Base-by-base conservation (phyloP, 305 asterid genomes). In the Fraxinus sp. region DNA sequence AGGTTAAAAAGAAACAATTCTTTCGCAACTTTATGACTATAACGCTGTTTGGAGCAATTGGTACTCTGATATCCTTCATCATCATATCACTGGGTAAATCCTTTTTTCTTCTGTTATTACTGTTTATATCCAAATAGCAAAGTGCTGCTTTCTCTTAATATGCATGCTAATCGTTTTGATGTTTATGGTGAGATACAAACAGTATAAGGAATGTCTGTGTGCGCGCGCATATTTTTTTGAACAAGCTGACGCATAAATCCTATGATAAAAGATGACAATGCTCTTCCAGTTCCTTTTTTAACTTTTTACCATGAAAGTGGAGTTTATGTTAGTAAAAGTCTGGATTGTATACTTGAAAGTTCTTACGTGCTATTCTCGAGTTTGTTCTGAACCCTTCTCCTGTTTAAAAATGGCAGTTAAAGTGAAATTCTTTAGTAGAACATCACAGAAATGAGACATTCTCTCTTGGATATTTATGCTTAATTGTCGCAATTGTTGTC, bases 1-100 rank as follows among this genome's bases (percentile, higher is more conserved):
- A 94, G 93, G 98, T 95, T 20, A 94, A 95, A 86, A 95, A 95
- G 97, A 95, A 94, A 85, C 96, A 94, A 16, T 92, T 95, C 89
- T 95, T 95, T 79, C 98, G 94, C 84, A 95, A 95, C 86, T 95
- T 95, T 88, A 89, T 89, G 75, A 95, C 98, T 66, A 95, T 95
- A 77, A 90, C 88, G 92, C 84, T 93, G 88, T 95, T 92, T 82
- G 98, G 98, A 85, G 98, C 98, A 70, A 72, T 95, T 82, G 98
- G 98, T 82, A 93, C 97, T 77, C 83, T 96, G 86, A 90, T 96
- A 86, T 93, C 97, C 35, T 96, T 92, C 88, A 85, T 90, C 49
- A 85, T 93, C 84, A 96, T 96, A 87, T 93, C 99, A 83, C 35
- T 94, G 18, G 99, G 99, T 95, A 95, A 64, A 86, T 43, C 68